Percentiles rank a stretch among this genome's conserved stretches.
Evolutionary conservation across 176 grass and related monocot genomes (phyloP).

Genomic region (Urochloa ruziziensis): DNA sequence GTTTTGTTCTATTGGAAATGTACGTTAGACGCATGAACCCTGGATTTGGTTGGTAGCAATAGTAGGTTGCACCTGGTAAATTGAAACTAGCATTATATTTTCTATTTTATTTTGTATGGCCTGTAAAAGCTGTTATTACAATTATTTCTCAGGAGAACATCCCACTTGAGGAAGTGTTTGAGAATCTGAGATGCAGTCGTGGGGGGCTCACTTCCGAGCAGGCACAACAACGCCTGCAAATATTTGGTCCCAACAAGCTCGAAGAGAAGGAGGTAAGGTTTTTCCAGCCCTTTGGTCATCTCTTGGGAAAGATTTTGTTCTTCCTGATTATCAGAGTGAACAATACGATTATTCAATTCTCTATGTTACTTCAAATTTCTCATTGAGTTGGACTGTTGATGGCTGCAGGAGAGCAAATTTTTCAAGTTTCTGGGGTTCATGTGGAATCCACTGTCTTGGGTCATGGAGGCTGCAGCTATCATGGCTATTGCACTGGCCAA

Average conservation of each 20-base stretch:
- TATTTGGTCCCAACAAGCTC: slow-evolving; percentile 59
- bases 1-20: background rate
- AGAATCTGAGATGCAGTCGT: slow-evolving; percentile 43
- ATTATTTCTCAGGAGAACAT: slow-evolving; percentile 49
- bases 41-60: background rate
- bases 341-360: background rate
- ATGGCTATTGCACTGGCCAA: slow-evolving; percentile 60
- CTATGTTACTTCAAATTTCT: background rate
- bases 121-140: background rate
- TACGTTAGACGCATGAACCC: background rate
- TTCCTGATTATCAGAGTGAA: background rate
- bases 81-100: background rate
- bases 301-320: background rate
- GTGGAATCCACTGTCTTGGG: slow-evolving; percentile 65
- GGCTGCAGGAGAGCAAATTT: slow-evolving; percentile 52
- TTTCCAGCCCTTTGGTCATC: background rate
- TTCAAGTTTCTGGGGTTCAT: slow-evolving; percentile 60
- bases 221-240: slow-evolving; percentile 35
- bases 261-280: slow-evolving; percentile 46
- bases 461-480: slow-evolving; percentile 58
- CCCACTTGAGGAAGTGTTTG: slow-evolving; percentile 51
- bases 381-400: background rate
- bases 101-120: background rate
- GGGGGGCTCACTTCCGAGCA: slow-evolving; percentile 40
- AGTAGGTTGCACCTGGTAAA: background rate